Percentiles rank a stretch among this genome's conserved stretches.
These are phyloP conservation scores for Coemansia sp. DNA, from an alignment of 192 early-diverging fungal genomes.

Conservation along the genomic window DNA sequence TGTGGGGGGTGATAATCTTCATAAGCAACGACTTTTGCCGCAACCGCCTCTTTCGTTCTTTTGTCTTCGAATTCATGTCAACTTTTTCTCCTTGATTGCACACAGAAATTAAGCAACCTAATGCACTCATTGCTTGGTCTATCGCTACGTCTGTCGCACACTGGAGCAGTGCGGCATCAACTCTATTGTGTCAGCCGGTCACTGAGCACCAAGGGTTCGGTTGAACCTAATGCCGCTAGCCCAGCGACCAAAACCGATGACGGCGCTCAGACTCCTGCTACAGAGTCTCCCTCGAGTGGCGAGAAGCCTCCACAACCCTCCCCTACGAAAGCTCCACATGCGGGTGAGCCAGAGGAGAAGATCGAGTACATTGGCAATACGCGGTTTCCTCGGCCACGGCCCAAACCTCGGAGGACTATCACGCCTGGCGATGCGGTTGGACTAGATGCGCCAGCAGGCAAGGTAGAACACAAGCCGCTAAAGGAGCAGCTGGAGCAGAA, in stretches of 20 bases:
- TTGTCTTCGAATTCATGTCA: neutral
- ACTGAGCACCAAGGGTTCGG: conserved; percentile 1
- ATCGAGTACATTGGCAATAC: conserved; percentile 58
- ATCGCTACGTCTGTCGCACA: neutral
- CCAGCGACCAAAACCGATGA: neutral
- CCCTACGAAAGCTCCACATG: neutral
- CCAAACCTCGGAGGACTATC: conserved; percentile 51
- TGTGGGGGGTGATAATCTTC: neutral
- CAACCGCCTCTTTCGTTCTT: neutral
- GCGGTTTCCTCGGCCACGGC: conserved; percentile 45
- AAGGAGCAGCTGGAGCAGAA: conserved; percentile 31
- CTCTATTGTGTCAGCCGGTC: neutral
- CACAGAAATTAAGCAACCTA: neutral
- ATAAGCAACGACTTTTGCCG: neutral
- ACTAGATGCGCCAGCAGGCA: conserved; percentile 34
- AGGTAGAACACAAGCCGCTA: conserved; percentile 16
- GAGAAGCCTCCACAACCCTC: neutral
- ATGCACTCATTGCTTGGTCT: conserved; percentile 7
- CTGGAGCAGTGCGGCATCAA: neutral
- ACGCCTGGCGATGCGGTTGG: conserved; percentile 52
- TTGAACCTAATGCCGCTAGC: neutral
- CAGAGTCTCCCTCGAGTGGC: neutral
- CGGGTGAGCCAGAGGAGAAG: conserved; percentile 20
- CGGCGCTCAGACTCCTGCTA: neutral
- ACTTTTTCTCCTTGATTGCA: neutral